These are phyloP conservation scores for Pyrus communis DNA, from an alignment of 306 rosid genomes.

Conservation along the genomic window DNA sequence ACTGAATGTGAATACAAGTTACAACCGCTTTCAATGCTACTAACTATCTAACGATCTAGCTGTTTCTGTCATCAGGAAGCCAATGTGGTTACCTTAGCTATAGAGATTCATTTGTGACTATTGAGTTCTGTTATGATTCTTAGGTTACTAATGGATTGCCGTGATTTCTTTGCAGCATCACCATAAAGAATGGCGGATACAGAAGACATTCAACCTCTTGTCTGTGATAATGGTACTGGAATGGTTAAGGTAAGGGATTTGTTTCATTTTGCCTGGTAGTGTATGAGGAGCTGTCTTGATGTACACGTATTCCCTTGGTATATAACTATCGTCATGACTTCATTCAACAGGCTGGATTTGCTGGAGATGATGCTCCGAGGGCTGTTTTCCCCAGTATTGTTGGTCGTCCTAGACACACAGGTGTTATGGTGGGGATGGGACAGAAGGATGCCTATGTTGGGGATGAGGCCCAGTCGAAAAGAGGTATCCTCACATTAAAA, in stretches of 20 bases:
- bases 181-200: conserved; percentile 26
- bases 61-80: neutral
- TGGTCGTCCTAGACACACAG: conserved; percentile 36
- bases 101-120: neutral
- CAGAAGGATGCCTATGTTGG: conserved; percentile 40
- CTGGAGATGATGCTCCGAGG: conserved; percentile 43
- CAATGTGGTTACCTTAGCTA: neutral
- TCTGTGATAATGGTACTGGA: conserved; percentile 41
- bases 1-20: neutral
- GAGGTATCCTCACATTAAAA: conserved; percentile 35
- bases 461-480: conserved; percentile 40
- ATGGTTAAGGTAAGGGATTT: conserved; percentile 31
- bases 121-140: neutral
- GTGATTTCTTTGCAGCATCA: neutral
- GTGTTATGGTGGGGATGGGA: conserved; percentile 44
- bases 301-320: neutral
- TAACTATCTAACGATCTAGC: neutral
- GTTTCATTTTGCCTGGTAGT: neutral
- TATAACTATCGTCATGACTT: neutral
- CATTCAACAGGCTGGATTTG: conserved; percentile 30
- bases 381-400: conserved; percentile 42
- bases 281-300: neutral
- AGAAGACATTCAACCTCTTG: conserved; percentile 40
- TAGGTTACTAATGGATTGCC: neutral
- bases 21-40: no score